These are phyloP conservation scores for Collybia mongolica DNA, from an alignment of 768 basidiomycete species.

Conservation along the genomic window DNA sequence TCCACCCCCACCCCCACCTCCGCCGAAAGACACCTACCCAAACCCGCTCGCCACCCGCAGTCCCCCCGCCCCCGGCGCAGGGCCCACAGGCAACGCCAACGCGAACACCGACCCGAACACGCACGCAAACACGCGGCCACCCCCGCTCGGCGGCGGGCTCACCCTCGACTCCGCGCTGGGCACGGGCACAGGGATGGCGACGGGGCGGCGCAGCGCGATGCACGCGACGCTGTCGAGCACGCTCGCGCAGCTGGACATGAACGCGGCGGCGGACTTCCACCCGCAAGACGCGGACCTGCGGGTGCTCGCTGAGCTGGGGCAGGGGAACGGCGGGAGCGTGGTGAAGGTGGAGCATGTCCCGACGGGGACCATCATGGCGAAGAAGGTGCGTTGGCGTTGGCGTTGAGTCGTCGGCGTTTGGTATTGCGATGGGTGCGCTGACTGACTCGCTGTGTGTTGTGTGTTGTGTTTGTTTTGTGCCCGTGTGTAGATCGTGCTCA, in stretches of 20 bases:
- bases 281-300: constrained; percentile 85
- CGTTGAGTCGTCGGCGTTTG: too few relatives aligned
- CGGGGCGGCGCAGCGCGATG: constrained; percentile 64
- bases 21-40: constrained; percentile 19
- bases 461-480: too few relatives aligned
- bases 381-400: constrained; percentile 67
- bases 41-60: constrained; percentile 43
- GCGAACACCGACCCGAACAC: not conserved
- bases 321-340: constrained; percentile 97
- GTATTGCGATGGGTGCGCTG: too few relatives aligned
- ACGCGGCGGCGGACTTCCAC: constrained; percentile 78
- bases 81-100: not conserved
- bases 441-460: too few relatives aligned
- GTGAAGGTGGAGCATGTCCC: constrained; percentile 93
- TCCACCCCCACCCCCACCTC: constrained; percentile 26
- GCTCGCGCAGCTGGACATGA: constrained; percentile 82
- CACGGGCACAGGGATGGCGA: too few relatives aligned
- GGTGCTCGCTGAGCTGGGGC: constrained; percentile 86
- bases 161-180: constrained; percentile 12
- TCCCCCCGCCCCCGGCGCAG: constrained; percentile 6
- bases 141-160: too few relatives aligned
- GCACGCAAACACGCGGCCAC: not conserved
- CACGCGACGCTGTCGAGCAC: constrained; percentile 79
- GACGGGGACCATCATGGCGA: constrained; percentile 92
- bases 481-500: constrained; percentile 98